phyloP scores from a whole-genome alignment of 2,329 filamentous ascomycete species.

The Arachnomyces sp. region DNA sequence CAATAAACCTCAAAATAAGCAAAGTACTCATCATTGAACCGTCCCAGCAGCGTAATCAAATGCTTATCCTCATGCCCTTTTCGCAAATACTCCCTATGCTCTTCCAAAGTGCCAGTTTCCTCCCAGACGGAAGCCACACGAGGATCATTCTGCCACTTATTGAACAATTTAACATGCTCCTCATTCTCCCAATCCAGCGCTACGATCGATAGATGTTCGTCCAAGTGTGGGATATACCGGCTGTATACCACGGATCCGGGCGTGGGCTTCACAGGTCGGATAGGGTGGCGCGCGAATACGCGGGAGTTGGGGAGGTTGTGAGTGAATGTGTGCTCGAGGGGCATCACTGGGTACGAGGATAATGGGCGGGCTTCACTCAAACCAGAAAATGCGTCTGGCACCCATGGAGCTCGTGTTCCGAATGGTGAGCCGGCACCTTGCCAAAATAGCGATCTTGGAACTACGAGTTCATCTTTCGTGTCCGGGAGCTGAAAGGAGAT shows the following conservation, averaged over 20 bases:
- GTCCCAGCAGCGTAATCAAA: constrained; percentile 59
- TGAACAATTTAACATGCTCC: constrained; percentile 62
- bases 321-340: constrained; percentile 35
- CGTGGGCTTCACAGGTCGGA: constrained; percentile 61
- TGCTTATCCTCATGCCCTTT: constrained; percentile 64
- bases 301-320: constrained; percentile 41
- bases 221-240: constrained; percentile 66
- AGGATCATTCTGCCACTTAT: constrained; percentile 76
- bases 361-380: constrained; percentile 18
- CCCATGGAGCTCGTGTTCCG: constrained; percentile 56
- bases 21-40: constrained; percentile 62
- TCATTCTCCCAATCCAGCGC: constrained; percentile 58
- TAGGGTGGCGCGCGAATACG: constrained; percentile 59
- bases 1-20: constrained; percentile 77
- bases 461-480: constrained; percentile 32
- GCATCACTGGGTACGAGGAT: constrained; percentile 22
- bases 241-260: constrained; percentile 67
- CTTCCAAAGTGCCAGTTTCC: constrained; percentile 64
- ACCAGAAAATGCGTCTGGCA: constrained; percentile 28
- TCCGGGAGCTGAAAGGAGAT: too few relatives aligned
- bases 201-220: constrained; percentile 70
- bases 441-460: constrained; percentile 55
- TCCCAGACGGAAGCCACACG: constrained; percentile 75
- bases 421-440: constrained; percentile 61
- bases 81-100: constrained; percentile 64